Evolutionary conservation across 371 early-diverging fungal genomes (phyloP).

Genomic region (Haplosporangium sp.): DNA sequence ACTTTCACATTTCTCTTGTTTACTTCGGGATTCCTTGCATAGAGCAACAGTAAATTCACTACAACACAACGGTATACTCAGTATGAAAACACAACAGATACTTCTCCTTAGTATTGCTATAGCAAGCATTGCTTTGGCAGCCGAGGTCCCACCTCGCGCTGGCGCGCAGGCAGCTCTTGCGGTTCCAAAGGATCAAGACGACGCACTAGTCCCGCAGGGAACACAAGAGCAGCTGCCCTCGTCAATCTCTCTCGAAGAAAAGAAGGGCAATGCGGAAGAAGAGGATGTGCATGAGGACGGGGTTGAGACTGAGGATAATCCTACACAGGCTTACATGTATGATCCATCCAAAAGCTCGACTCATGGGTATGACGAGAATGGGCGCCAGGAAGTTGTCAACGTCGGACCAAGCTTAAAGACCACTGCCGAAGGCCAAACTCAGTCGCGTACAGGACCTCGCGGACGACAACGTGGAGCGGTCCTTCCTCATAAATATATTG

Average conservation of each 20-base stretch:
- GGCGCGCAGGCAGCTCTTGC: slow-evolving; percentile 1
- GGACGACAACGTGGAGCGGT: slow-evolving; percentile 45
- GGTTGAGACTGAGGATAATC: background rate
- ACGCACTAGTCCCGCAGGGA: background rate
- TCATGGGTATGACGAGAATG: slow-evolving; percentile 38
- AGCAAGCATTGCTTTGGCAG: slow-evolving; percentile 16
- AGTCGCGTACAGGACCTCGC: slow-evolving; percentile 35
- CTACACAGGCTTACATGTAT: slow-evolving; percentile 13
- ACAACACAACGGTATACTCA: background rate
- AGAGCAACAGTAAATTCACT: background rate
- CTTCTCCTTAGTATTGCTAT: slow-evolving; percentile 38
- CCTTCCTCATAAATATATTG: slow-evolving; percentile 50
- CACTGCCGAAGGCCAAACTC: slow-evolving; percentile 36
- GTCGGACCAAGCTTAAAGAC: slow-evolving; percentile 35
- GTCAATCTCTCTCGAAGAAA: background rate
- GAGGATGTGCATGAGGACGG: slow-evolving; percentile 1
- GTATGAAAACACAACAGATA: slow-evolving; percentile 27
- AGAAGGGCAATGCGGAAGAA: background rate
- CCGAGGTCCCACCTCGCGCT: background rate
- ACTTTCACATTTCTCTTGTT: background rate
- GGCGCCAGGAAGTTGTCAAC: slow-evolving; percentile 47
- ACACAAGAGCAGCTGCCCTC: background rate
- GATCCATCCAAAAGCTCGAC: slow-evolving; percentile 33
- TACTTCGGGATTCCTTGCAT: no score
- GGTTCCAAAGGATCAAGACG: background rate